Evolutionary conservation across 805 yeast genomes (phyloP).

Genomic region (Priceomyces melissophilus): DNA sequence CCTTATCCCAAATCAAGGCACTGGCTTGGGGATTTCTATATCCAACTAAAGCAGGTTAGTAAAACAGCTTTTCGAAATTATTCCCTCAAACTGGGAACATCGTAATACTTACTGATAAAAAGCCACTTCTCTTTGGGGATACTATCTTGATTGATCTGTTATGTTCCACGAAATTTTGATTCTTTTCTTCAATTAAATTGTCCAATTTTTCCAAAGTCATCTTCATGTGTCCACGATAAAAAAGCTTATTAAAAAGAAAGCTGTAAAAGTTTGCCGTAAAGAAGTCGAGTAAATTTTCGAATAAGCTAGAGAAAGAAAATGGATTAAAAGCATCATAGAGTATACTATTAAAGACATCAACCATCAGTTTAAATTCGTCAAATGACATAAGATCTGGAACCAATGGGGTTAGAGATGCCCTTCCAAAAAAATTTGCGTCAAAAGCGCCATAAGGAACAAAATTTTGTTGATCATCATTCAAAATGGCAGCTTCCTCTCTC

Average conservation of each 20-base stretch:
- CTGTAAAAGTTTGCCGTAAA: constrained; percentile 36
- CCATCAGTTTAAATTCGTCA: constrained; percentile 40
- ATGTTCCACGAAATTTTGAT: constrained; percentile 11
- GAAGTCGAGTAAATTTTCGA: constrained; percentile 41
- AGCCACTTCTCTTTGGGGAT: constrained; percentile 52
- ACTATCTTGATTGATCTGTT: constrained; percentile 36
- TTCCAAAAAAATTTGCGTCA: constrained; percentile 48
- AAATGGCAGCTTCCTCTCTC: constrained; percentile 56
- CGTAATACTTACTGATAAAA: constrained; percentile 41
- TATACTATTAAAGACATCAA: constrained; percentile 41
- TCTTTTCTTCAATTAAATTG: constrained; percentile 17
- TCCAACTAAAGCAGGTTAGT: constrained; percentile 36
- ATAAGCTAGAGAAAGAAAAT: constrained; percentile 15
- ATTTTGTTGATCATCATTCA: constrained; percentile 4
- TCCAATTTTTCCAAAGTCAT: constrained; percentile 41
- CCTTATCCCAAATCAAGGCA: background rate
- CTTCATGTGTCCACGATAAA: constrained; percentile 21
- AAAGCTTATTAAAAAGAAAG: constrained; percentile 12
- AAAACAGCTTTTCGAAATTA: constrained; percentile 3
- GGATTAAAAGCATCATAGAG: constrained; percentile 41
- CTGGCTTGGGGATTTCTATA: constrained; percentile 44
- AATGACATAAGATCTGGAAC: constrained; percentile 23
- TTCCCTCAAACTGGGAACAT: background rate
- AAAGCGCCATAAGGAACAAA: constrained; percentile 38
- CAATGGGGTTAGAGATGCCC: constrained; percentile 48